Conservation (phyloP, 257 asterid genomes). For the Verbascum thapsus region DNA sequence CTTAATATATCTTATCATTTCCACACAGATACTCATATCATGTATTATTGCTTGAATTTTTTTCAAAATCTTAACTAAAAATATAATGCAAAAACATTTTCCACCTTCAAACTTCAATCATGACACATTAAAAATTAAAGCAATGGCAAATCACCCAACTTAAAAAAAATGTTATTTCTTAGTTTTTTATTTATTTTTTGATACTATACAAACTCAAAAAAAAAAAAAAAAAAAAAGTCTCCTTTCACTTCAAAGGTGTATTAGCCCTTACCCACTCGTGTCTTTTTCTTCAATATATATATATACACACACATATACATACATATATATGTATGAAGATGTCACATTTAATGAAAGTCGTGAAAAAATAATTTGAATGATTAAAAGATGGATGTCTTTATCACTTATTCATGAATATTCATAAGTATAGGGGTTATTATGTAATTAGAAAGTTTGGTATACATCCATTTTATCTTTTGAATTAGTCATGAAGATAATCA, state of each 20-base stretch:
- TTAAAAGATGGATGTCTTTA: background rate
- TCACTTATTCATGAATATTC: slow-evolving; percentile 3
- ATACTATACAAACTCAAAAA: background rate
- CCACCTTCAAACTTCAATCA: slow-evolving; percentile 17
- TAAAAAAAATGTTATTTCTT: slow-evolving; percentile 24
- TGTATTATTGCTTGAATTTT: no score
- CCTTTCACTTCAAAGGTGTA: slow-evolving; percentile 3
- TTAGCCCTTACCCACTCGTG: slow-evolving; percentile 9
- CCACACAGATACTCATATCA: no score
- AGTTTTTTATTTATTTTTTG: slow-evolving; percentile 21
- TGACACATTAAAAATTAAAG: slow-evolving; percentile 24
- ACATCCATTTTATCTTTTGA: background rate
- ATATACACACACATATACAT: background rate
- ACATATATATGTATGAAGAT: background rate
- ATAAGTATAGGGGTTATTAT: background rate
- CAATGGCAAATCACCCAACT: slow-evolving; percentile 11
- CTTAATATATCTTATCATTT: no score
- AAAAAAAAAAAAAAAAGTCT: background rate
- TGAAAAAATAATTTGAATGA: background rate
- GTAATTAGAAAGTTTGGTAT: background rate
- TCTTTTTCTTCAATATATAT: background rate
- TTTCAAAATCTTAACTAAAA: no score
- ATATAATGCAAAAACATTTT: slow-evolving; percentile 10
- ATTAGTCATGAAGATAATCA: background rate
- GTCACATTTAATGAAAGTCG: slow-evolving; percentile 17